Conservation (phyloP, 169 alveolate genomes). For the Eimeria maxima region DNA sequence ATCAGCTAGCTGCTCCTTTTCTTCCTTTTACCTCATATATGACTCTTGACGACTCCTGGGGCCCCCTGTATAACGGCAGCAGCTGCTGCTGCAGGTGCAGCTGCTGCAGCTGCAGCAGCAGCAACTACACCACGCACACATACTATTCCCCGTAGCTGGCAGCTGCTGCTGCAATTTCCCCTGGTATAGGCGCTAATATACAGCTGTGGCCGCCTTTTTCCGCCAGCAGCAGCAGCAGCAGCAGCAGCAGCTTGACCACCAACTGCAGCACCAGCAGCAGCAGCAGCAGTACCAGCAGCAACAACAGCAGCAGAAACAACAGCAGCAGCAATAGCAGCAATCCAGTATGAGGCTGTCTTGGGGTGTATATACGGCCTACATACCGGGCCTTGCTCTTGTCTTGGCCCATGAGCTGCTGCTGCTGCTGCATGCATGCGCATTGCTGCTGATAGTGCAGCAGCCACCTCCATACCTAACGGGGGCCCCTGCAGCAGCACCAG, state of each 20-base stretch:
- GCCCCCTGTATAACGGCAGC: not conserved
- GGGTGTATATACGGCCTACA: constrained; percentile 23
- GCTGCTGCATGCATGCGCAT: constrained; percentile 36
- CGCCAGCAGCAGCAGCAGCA: constrained; percentile 41
- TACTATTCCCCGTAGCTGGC: not conserved
- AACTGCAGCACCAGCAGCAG: constrained; percentile 23
- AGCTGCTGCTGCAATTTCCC: not conserved
- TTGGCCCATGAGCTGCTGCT: constrained; percentile 23
- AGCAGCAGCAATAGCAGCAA: constrained; percentile 13
- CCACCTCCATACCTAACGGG: not conserved
- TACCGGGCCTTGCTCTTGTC: not conserved
- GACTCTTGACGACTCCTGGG: not conserved
- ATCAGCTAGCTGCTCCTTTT: not conserved
- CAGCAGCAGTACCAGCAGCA: not conserved
- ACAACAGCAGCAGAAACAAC: not conserved
- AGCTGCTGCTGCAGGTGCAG: not conserved
- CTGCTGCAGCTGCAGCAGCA: not conserved
- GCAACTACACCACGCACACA: not conserved
- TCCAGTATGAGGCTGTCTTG: not conserved
- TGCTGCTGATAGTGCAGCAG: constrained; percentile 45
- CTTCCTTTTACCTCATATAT: not conserved
- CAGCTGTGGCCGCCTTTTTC: not conserved
- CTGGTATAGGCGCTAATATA: not conserved
- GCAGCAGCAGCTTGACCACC: not conserved
- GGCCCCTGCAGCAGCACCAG: constrained; percentile 3